Conservation (phyloP, 345 rosid genomes). For the Moricandia arvensis region DNA sequence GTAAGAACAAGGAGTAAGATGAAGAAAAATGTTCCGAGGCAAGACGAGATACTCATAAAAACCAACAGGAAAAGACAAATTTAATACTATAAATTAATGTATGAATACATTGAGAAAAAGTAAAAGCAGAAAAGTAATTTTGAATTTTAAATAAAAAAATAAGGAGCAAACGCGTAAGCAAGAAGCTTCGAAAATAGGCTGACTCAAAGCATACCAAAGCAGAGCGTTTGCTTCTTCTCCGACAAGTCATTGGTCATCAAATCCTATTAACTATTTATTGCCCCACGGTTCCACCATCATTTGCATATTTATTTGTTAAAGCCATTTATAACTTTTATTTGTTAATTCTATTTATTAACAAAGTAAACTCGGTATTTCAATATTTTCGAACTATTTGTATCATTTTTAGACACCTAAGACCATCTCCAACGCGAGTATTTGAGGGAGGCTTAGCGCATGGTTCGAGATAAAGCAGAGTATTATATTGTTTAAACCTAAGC, state of each 20-base stretch:
- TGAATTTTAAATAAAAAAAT: not conserved
- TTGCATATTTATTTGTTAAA: too few relatives aligned
- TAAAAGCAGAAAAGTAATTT: not conserved
- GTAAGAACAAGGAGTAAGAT: too few relatives aligned
- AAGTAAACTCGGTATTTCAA: too few relatives aligned
- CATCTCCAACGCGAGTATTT: too few relatives aligned
- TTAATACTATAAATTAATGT: not conserved
- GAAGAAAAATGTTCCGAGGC: not conserved
- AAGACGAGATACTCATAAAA: too few relatives aligned
- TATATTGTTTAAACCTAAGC: too few relatives aligned
- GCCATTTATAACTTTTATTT: too few relatives aligned
- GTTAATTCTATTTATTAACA: too few relatives aligned
- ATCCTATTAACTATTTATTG: slow-evolving; percentile 19
- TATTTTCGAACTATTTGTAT: too few relatives aligned
- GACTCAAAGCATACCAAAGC: slow-evolving; percentile 41
- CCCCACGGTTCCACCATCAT: not conserved
- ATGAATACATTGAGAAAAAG: not conserved
- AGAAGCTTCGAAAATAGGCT: slow-evolving; percentile 21
- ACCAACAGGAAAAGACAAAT: slow-evolving; percentile 31
- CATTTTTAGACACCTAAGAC: too few relatives aligned
- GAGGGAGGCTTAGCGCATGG: too few relatives aligned
- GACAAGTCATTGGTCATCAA: slow-evolving; percentile 34
- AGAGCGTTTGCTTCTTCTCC: slow-evolving; percentile 30
- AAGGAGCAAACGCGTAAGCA: slow-evolving; percentile 15
- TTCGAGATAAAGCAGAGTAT: too few relatives aligned